Evolutionary conservation across 2,329 filamentous ascomycete species (phyloP).

Genomic region (Fusarium sacchari): DNA sequence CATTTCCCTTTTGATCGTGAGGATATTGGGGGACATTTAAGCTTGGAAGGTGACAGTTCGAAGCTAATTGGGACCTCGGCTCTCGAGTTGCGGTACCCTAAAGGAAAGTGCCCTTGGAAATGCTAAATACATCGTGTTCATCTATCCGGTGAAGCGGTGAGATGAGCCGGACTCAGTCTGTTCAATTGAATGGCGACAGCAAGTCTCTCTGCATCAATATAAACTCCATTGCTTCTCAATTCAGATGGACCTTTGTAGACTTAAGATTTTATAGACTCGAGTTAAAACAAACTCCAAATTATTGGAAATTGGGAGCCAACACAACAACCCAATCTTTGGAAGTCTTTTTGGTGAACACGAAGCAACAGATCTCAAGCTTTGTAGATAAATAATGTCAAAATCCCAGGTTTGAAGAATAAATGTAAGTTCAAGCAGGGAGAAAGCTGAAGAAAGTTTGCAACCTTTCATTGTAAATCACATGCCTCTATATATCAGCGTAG

Average conservation of each 20-base stretch:
- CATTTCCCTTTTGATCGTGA: not conserved
- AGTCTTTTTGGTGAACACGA: rapidly evolving
- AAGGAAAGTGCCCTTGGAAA: not conserved
- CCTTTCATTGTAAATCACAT: rapidly evolving
- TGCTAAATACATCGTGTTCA: rapidly evolving
- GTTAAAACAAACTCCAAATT: no score
- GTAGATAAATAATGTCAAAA: not conserved
- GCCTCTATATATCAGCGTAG: not conserved
- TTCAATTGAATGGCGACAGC: rapidly evolving
- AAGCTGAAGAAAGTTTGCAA: rapidly evolving
- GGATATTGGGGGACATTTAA: not conserved
- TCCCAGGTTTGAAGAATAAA: rapidly evolving
- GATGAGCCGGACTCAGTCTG: no score
- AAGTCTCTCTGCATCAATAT: rapidly evolving
- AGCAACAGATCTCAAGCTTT: not conserved
- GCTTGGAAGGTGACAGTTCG: not conserved
- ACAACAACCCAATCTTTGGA: no score
- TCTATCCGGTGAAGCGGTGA: not conserved
- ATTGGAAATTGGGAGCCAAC: no score
- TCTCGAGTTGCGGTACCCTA: no score
- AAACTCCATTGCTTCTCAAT: rapidly evolving
- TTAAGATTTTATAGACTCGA: no score
- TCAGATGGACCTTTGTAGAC: no score
- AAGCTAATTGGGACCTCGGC: not conserved
- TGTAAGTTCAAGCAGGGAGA: rapidly evolving